Conservation (phyloP, 371 early-diverging fungal genomes). For the Mortierella sp. region DNA sequence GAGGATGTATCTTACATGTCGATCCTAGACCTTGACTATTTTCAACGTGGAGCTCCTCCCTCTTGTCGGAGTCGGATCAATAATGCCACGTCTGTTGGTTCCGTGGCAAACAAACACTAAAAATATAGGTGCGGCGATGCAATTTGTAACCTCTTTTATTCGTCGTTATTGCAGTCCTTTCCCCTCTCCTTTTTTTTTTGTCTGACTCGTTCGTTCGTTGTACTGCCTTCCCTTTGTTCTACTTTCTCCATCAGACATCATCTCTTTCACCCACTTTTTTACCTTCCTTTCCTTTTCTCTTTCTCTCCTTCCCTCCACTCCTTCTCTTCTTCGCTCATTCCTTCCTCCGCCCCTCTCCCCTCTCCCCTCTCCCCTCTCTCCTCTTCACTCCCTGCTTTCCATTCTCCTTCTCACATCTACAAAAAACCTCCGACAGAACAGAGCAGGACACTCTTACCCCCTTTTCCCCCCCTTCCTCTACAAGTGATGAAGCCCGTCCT, state of each 20-base stretch:
- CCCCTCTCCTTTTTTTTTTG: too few relatives aligned
- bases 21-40: too few relatives aligned
- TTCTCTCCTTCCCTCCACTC: too few relatives aligned
- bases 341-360: background rate
- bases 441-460: background rate
- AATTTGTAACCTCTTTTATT: too few relatives aligned
- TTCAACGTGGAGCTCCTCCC: too few relatives aligned
- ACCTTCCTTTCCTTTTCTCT: background rate
- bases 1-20: too few relatives aligned
- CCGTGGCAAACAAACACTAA: background rate
- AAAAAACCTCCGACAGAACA: background rate
- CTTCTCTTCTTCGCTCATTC: background rate
- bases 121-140: background rate
- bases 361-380: background rate
- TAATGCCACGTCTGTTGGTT: background rate
- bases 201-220: too few relatives aligned
- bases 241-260: background rate
- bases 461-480: background rate
- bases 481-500: conserved; percentile 39
- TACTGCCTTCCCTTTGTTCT: background rate
- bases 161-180: too few relatives aligned
- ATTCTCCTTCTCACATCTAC: background rate
- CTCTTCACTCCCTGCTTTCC: background rate
- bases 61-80: too few relatives aligned
- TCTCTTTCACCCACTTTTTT: too few relatives aligned